phyloP scores from a whole-genome alignment of 176 grass and related monocot species.

The Eleusine coracana region DNA sequence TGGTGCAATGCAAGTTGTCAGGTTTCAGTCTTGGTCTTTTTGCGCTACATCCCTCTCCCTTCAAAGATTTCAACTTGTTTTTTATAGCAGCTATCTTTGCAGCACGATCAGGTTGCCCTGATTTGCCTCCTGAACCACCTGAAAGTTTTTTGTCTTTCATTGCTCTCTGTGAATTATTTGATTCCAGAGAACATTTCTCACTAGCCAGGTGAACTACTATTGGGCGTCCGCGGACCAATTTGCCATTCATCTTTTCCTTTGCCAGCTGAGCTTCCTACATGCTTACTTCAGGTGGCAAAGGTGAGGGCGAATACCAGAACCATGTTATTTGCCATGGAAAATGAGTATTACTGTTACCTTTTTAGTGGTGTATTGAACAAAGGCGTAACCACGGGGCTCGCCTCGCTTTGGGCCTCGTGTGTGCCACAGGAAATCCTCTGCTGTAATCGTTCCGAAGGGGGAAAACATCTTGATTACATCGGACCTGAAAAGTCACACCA shows the following conservation, averaged over 20 bases:
- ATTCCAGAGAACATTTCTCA: constrained; percentile 60
- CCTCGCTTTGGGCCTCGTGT: constrained; percentile 80
- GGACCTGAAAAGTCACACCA: constrained; percentile 48
- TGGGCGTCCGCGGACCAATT: constrained; percentile 64
- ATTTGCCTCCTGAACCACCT: constrained; percentile 43
- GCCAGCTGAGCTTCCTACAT: constrained; percentile 89
- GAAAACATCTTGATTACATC: constrained; percentile 94
- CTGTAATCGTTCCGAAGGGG: constrained; percentile 73
- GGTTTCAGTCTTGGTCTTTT: constrained; percentile 69
- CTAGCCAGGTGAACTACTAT: constrained; percentile 83
- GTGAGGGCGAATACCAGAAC: constrained; percentile 52
- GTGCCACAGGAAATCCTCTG: constrained; percentile 85
- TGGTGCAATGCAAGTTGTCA: constrained; percentile 15
- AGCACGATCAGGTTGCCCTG: constrained; percentile 46
- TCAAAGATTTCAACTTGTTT: constrained; percentile 76
- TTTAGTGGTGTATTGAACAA: constrained; percentile 88
- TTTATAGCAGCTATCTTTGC: constrained; percentile 90
- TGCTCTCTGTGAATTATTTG: constrained; percentile 10
- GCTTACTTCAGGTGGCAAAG: constrained; percentile 85
- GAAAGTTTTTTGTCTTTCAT: constrained; percentile 46
- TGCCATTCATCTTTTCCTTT: constrained; percentile 90
- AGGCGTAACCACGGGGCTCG: constrained; percentile 87
- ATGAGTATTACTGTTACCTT: constrained; percentile 67
- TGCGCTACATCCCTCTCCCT: constrained; percentile 56
- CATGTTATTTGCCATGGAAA: constrained; percentile 16